phyloP scores from a whole-genome alignment of 352 stramenopile species.

The Phytophthora niederhauseri region DNA sequence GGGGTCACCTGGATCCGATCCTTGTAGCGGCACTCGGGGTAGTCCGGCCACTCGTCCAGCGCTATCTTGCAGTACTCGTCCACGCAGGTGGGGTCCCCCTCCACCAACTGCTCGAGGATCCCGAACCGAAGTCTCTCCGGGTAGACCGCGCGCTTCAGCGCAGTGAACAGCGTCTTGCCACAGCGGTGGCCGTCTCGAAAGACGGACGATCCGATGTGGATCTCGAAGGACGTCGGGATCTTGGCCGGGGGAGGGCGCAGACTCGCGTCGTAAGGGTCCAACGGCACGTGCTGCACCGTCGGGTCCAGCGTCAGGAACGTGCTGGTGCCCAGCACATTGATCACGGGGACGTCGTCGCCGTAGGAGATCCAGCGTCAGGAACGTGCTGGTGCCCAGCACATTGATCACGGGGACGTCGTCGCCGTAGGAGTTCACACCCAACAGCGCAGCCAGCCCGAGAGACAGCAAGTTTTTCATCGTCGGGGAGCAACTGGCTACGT shows the following conservation, averaged over 20 bases:
- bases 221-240: slow-evolving; percentile 47
- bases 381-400: slow-evolving; percentile 45
- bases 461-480: slow-evolving; percentile 19
- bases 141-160: slow-evolving; percentile 59
- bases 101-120: slow-evolving; percentile 78
- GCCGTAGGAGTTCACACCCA: neutral
- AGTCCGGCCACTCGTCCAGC: slow-evolving; percentile 55
- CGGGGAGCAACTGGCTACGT: neutral
- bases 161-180: slow-evolving; percentile 78
- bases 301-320: slow-evolving; percentile 52
- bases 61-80: slow-evolving; percentile 78
- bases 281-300: slow-evolving; percentile 70
- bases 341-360: slow-evolving; percentile 27
- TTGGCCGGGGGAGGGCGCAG: slow-evolving; percentile 61
- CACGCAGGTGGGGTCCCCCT: slow-evolving; percentile 62
- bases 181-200: slow-evolving; percentile 79
- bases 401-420: slow-evolving; percentile 37
- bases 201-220: slow-evolving; percentile 76
- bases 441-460: slow-evolving; percentile 8
- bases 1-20: slow-evolving; percentile 64
- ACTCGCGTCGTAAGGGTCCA: slow-evolving; percentile 29
- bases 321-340: slow-evolving; percentile 49
- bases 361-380: slow-evolving; percentile 43
- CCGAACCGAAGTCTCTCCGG: slow-evolving; percentile 76
- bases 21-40: slow-evolving; percentile 60